A percentile compares a stretch with the other conserved stretches of the same genome.
Evolutionary conservation across 352 stramenopile species (phyloP).

Genomic region (Globisporangium viniferum): DNA sequence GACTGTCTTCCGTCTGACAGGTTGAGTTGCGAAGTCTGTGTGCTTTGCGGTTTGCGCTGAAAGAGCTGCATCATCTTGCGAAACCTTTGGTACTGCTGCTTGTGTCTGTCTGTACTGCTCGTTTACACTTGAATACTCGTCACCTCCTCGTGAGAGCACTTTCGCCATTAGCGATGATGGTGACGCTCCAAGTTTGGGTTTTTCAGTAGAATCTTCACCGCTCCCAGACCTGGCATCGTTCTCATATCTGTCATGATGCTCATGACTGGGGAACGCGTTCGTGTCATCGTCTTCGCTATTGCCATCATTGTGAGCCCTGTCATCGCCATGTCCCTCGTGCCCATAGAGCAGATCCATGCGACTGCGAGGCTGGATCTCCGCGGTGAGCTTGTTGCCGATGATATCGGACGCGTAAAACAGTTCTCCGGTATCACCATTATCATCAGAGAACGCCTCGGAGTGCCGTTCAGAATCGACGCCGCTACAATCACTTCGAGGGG

Average conservation of each 20-base stretch:
- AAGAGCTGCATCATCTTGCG: neutral
- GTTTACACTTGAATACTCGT: neutral
- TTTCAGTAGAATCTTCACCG: neutral
- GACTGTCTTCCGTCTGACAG: neutral
- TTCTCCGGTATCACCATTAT: constrained; percentile 12
- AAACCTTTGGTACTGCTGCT: neutral
- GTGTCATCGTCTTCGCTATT: neutral
- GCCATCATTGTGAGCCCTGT: neutral
- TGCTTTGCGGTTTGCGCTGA: neutral
- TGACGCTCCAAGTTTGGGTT: neutral
- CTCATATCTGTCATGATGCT: neutral
- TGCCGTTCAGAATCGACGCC: constrained; percentile 2
- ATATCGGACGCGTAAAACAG: constrained; percentile 60
- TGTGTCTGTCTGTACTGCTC: neutral
- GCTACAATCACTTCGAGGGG: constrained; percentile 12
- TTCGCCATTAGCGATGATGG: neutral
- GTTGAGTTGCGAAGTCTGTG: neutral
- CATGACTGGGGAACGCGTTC: neutral
- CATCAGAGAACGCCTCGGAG: constrained; percentile 6
- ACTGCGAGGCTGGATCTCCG: constrained; percentile 26
- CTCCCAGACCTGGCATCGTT: neutral
- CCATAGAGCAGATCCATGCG: constrained; percentile 25
- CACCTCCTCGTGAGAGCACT: neutral
- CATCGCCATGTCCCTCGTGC: neutral
- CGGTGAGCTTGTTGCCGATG: constrained; percentile 12